phyloP scores from a whole-genome alignment of 139 green algal genomes.

The Volvox africanus region DNA sequence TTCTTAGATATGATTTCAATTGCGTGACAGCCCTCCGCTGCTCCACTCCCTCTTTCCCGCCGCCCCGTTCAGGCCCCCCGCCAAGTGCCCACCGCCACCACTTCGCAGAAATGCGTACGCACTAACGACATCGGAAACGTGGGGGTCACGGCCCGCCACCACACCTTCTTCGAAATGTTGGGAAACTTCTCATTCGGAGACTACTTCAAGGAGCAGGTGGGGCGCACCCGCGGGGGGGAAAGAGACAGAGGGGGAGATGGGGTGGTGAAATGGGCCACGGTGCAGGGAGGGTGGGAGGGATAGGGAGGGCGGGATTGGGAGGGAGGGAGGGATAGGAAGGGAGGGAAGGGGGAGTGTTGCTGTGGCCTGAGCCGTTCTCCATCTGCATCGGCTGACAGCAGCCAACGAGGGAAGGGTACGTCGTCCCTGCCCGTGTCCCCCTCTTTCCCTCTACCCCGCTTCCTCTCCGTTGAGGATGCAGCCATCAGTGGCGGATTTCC shows the following conservation, averaged over 20 bases:
- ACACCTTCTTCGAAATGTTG: conserved; percentile 98
- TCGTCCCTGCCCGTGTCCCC: not conserved
- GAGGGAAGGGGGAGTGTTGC: not conserved
- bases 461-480: no score
- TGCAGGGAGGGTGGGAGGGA: not conserved
- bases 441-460: not conserved
- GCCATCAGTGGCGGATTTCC: no score
- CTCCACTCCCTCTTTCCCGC: not conserved
- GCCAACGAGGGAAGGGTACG: no score
- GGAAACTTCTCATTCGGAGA: conserved; percentile 98
- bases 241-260: not conserved
- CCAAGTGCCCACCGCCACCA: conserved; percentile 83
- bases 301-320: not conserved
- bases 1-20: no score
- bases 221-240: not conserved
- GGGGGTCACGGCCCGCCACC: conserved; percentile 92
- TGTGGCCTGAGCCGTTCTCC: no score
- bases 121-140: conserved; percentile 99
- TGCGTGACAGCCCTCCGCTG: not conserved
- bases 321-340: not conserved
- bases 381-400: no score
- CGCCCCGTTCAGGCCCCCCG: conserved; percentile 50
- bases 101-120: conserved; percentile 95
- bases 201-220: conserved; percentile 93
- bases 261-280: not conserved